Base-by-base conservation (phyloP, 1,284 basidiomycete genomes). In the Marasmius oreades region DNA sequence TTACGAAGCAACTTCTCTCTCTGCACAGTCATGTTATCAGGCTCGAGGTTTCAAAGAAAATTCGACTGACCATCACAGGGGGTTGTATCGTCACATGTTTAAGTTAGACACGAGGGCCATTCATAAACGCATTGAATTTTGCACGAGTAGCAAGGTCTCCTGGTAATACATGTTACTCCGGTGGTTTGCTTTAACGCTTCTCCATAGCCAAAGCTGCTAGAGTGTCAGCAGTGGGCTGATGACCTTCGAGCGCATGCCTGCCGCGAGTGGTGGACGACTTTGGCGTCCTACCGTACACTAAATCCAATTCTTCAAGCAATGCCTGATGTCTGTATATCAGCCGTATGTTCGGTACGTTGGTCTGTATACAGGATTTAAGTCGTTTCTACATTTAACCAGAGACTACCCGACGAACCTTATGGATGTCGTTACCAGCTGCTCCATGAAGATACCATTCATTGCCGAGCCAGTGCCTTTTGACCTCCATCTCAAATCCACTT, bases 401-500 rank as follows among this genome's bases (percentile, higher is more conserved):
- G 37, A 57, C 42, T 52, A 45, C 36, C 2, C 36, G 43, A 65
- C 71, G 26, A 42, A 89, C 92, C 82, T 94, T 95, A 72, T 95
- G 81, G 58, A 96, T 96, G 62, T 95, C 91, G 67, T 97, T 97
- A 2, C 93, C 94, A 8, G 84, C 84, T 2, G 89, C 84, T 26
- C 94, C 94, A 4, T 93, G 90, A 24, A 93, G 76, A 70, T 93
- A 96, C 90, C 93, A 98, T 60, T 90, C 76, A 60, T 89, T 80
- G 0, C 95, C 94, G 3, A 97, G 77, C 96, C 97, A 99, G 71
- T 98, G 97, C 14, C 94, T 86, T 75, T 99, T 99, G 66, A 98
- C 74, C 71, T 97, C 92, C 94, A 98, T 98, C 74, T 99, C 97
- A 73, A 98, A 99, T 1, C 97, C 97, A 62, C 92, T 95, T 70